A percentile compares a stretch with the other conserved stretches of the same genome.
Conservation (phyloP, 2,329 filamentous ascomycete genomes). For the Leptographium lundbergii region DNA sequence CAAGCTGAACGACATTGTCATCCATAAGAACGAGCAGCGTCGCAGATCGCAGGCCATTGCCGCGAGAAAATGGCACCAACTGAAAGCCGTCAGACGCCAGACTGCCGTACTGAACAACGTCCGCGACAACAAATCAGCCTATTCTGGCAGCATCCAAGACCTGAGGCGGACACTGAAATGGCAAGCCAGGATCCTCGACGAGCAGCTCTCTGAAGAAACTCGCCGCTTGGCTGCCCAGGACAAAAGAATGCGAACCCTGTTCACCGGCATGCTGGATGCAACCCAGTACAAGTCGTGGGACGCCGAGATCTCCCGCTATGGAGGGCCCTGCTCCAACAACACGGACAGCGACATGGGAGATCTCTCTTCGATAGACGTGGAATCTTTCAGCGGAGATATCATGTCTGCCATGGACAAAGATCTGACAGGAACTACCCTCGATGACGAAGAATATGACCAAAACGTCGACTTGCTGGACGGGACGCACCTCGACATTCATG, state of each 20-base stretch:
- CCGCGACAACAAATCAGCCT: background rate
- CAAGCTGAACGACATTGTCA: background rate
- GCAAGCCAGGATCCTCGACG: background rate
- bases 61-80: background rate
- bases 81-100: background rate
- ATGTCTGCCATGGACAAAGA: background rate
- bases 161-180: background rate
- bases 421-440: background rate
- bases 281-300: background rate
- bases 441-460: background rate
- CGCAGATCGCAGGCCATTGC: background rate
- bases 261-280: background rate
- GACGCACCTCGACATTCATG: background rate
- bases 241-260: background rate
- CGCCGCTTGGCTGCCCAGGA: background rate
- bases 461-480: background rate
- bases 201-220: background rate
- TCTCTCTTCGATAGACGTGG: background rate
- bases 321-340: background rate
- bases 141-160: background rate
- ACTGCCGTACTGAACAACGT: background rate
- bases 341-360: background rate
- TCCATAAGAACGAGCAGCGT: background rate
- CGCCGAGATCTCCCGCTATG: background rate
- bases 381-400: background rate